Evolutionary conservation across 768 basidiomycete genomes (phyloP).

Genomic region (Mycena latifolia): DNA sequence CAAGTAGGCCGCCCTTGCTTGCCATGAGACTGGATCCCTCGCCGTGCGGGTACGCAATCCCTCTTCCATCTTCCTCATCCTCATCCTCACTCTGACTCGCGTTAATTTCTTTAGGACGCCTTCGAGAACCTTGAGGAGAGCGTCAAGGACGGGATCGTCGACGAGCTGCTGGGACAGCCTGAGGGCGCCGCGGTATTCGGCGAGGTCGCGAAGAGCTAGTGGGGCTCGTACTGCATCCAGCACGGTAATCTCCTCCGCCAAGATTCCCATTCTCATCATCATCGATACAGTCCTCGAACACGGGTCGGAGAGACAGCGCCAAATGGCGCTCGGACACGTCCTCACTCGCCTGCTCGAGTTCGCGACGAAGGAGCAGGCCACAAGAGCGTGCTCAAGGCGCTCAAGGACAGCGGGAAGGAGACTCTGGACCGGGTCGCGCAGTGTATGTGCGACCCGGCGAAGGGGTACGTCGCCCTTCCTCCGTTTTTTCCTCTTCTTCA

Average conservation of each 20-base stretch:
- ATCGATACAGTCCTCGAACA: slow-evolving; percentile 80
- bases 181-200: slow-evolving; percentile 73
- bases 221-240: slow-evolving; percentile 90
- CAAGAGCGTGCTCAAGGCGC: slow-evolving; percentile 87
- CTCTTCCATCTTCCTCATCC: not conserved
- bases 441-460: slow-evolving; percentile 89
- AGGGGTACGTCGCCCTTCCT: slow-evolving; percentile 69
- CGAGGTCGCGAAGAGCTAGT: slow-evolving; percentile 88
- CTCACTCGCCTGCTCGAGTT: slow-evolving; percentile 83
- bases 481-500: no score
- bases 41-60: slow-evolving; percentile 82
- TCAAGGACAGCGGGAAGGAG: slow-evolving; percentile 87
- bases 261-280: not conserved
- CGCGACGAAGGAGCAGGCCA: slow-evolving; percentile 85
- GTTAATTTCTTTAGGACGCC: no score
- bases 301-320: slow-evolving; percentile 80
- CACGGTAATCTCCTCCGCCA: slow-evolving; percentile 79
- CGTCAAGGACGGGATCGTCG: slow-evolving; percentile 87
- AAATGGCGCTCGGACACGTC: slow-evolving; percentile 83
- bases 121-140: slow-evolving; percentile 89
- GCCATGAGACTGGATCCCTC: slow-evolving; percentile 92
- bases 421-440: slow-evolving; percentile 80
- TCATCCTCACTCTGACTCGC: slow-evolving; percentile 13
- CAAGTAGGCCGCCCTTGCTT: slow-evolving; percentile 90
- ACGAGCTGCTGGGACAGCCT: slow-evolving; percentile 86